Evolutionary conservation across 768 basidiomycete species (phyloP).

Genomic region (Hygrocybe punicea): DNA sequence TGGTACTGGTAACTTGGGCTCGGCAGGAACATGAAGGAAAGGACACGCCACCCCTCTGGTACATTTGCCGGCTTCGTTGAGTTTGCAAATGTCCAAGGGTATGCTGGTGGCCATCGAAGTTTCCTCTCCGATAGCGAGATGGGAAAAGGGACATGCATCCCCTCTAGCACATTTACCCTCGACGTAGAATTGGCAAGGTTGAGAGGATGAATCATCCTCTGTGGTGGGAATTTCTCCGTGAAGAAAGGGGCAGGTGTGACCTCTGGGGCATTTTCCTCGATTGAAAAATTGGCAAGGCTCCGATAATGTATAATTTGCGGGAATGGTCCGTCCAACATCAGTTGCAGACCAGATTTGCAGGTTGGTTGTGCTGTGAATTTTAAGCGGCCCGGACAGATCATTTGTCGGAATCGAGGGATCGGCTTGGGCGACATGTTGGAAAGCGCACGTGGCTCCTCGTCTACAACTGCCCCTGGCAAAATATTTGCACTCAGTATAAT

Average conservation of each 20-base stretch:
- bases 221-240: not conserved
- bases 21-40: conserved; percentile 1
- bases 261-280: conserved; percentile 10
- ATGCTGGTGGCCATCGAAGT: not conserved
- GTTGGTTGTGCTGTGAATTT: not conserved
- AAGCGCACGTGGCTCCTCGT: conserved; percentile 32
- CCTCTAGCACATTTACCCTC: not conserved
- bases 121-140: not conserved
- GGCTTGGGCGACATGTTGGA: conserved; percentile 30
- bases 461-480: conserved; percentile 37
- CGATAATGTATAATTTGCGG: not conserved
- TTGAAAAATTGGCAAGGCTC: conserved; percentile 33
- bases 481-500: conserved; percentile 31
- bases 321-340: not conserved
- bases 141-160: not conserved
- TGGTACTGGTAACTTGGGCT: too few relatives aligned
- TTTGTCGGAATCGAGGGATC: not conserved
- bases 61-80: not conserved
- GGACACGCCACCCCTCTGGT: not conserved
- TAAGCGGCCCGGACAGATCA: not conserved
- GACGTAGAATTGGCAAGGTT: not conserved
- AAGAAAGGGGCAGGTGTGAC: conserved; percentile 3
- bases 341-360: not conserved
- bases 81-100: not conserved
- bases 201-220: not conserved